These are phyloP conservation scores for Scheffersomyces parashehatae DNA, from an alignment of 1,139 yeast genomes.

Conservation along the genomic window DNA sequence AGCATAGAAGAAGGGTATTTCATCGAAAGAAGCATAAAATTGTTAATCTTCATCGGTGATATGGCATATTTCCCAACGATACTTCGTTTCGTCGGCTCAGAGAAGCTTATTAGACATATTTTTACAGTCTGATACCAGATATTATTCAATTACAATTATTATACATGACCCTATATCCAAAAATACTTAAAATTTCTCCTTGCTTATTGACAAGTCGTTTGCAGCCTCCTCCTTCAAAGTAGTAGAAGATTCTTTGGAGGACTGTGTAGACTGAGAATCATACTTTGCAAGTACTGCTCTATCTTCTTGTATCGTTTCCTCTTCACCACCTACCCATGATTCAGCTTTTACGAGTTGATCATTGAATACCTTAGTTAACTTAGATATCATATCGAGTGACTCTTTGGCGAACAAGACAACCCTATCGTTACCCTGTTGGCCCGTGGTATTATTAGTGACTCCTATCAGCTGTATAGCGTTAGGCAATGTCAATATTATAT, in stretches of 20 bases:
- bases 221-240: constrained; percentile 1
- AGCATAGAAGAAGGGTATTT: too few relatives aligned
- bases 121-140: too few relatives aligned
- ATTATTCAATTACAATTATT: too few relatives aligned
- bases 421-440: constrained; percentile 52
- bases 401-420: constrained; percentile 84
- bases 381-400: constrained; percentile 82
- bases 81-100: too few relatives aligned
- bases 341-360: constrained; percentile 85
- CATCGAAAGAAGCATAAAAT: too few relatives aligned
- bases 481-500: constrained; percentile 75
- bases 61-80: too few relatives aligned
- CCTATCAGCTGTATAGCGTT: constrained; percentile 35
- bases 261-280: not conserved
- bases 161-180: too few relatives aligned
- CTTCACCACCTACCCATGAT: constrained; percentile 65
- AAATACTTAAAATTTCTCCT: not conserved
- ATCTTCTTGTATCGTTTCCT: constrained; percentile 11
- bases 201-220: not conserved
- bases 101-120: too few relatives aligned
- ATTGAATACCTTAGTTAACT: constrained; percentile 79
- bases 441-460: constrained; percentile 11
- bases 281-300: not conserved
- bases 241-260: not conserved
- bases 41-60: too few relatives aligned